Conservation (phyloP, 805 yeast species). For the Candida krabiensis region DNA sequence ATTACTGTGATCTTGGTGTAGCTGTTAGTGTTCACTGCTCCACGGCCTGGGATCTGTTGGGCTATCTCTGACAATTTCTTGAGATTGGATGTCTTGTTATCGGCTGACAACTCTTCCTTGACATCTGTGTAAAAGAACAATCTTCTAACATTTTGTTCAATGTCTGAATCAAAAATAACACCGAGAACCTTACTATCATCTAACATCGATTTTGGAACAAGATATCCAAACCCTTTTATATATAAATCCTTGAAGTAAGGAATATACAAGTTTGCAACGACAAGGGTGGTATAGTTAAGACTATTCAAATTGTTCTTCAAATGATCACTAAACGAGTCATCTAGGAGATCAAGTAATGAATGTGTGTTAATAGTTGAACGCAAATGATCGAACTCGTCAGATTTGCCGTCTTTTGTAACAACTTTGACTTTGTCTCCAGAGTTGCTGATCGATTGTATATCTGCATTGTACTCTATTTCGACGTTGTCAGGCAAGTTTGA, state of each 20-base stretch:
- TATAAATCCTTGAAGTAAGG: constrained; percentile 43
- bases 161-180: constrained; percentile 86
- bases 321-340: constrained; percentile 1
- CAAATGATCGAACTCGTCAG: constrained; percentile 48
- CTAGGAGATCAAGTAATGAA: constrained; percentile 36
- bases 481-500: constrained; percentile 44
- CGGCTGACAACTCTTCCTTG: constrained; percentile 9
- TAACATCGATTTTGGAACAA: constrained; percentile 61
- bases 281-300: constrained; percentile 47
- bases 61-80: constrained; percentile 16
- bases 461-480: constrained; percentile 32
- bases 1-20: constrained; percentile 81
- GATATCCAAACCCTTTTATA: constrained; percentile 76
- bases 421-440: constrained; percentile 21
- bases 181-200: constrained; percentile 65
- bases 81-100: background rate
- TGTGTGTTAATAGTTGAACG: constrained; percentile 57
- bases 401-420: constrained; percentile 10
- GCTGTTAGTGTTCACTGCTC: constrained; percentile 25
- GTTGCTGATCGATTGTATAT: constrained; percentile 19
- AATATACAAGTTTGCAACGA: constrained; percentile 68
- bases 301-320: constrained; percentile 16
- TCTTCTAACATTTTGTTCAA: constrained; percentile 52
- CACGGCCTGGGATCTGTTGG: constrained; percentile 17
- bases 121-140: constrained; percentile 24